A percentile compares a stretch with the other conserved stretches of the same genome.
phyloP scores from a whole-genome alignment of 2,329 filamentous ascomycete genomes.

The Neocatenulostroma microsporum region DNA sequence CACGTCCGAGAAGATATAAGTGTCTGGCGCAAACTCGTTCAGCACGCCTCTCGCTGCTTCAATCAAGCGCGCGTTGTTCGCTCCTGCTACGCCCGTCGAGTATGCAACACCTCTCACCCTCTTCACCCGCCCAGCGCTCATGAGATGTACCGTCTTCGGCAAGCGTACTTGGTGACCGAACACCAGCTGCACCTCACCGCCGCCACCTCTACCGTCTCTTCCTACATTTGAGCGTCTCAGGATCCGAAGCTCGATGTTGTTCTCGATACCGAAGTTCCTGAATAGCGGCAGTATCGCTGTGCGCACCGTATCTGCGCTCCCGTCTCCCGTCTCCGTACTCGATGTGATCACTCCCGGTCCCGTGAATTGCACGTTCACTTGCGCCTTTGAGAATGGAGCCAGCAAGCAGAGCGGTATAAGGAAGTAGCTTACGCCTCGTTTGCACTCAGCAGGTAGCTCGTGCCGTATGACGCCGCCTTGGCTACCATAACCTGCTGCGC shows the following conservation, averaged over 20 bases:
- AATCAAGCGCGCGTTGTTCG: constrained; percentile 93
- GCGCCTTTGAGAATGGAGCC: constrained; percentile 85
- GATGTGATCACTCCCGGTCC: constrained; percentile 90
- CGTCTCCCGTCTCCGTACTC: constrained; percentile 73
- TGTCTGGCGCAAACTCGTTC: constrained; percentile 78
- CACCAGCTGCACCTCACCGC: constrained; percentile 84
- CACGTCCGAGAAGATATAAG: constrained; percentile 73
- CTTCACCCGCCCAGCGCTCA: constrained; percentile 77
- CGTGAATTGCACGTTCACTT: constrained; percentile 81
- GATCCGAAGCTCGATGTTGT: constrained; percentile 76
- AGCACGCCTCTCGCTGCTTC: constrained; percentile 78
- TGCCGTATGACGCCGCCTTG: constrained; percentile 68
- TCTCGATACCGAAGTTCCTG: constrained; percentile 80
- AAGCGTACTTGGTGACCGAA: constrained; percentile 90
- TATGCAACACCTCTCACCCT: constrained; percentile 89
- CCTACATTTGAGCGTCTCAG: constrained; percentile 72
- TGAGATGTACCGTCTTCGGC: constrained; percentile 85
- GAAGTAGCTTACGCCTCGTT: constrained; percentile 82
- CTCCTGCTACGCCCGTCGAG: constrained; percentile 80
- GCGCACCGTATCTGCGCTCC: constrained; percentile 86
- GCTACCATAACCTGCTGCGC: constrained; percentile 66
- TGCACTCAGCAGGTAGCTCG: constrained; percentile 67
- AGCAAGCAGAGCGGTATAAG: constrained; percentile 81
- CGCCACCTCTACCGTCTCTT: constrained; percentile 66
- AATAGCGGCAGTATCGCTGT: constrained; percentile 88